Evolutionary conservation across 768 basidiomycete species (phyloP).

Genomic region (Phaeotremella fagi): DNA sequence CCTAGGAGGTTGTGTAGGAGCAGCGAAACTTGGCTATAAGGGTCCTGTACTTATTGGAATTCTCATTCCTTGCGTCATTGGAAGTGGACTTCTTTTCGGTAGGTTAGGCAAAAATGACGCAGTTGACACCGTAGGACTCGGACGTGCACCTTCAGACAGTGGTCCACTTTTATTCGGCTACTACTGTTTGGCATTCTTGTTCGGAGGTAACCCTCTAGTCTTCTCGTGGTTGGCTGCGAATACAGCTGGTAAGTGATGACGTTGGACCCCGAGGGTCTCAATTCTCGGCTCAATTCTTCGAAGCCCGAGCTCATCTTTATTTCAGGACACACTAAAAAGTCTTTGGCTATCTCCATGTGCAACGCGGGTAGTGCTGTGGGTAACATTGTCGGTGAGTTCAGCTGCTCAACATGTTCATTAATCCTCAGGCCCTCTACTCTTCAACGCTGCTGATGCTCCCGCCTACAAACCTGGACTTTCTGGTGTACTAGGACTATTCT

Average conservation of each 20-base stretch:
- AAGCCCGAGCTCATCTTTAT: too few species aligned
- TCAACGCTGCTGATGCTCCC: conserved; percentile 37
- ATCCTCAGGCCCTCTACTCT: conserved; percentile 43
- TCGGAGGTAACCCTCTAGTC: conserved; percentile 41
- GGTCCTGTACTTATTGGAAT: not conserved
- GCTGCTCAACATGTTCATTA: too few species aligned
- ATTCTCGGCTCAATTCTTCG: too few species aligned
- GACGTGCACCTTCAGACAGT: not conserved
- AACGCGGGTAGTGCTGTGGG: conserved; percentile 54
- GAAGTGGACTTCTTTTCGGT: not conserved
- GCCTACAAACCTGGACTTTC: conserved; percentile 27
- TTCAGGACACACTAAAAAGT: conserved; percentile 41
- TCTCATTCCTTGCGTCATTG: not conserved
- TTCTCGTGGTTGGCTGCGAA: conserved; percentile 26
- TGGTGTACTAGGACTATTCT: conserved; percentile 33
- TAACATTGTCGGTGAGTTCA: too few species aligned
- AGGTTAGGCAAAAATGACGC: not conserved
- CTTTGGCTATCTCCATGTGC: conserved; percentile 51
- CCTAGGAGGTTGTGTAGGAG: not conserved
- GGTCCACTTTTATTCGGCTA: conserved; percentile 33
- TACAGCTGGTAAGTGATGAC: too few species aligned
- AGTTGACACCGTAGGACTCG: not conserved
- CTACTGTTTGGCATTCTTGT: conserved; percentile 45
- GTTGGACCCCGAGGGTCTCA: too few species aligned
- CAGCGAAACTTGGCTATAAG: not conserved